These are phyloP conservation scores for Taiozyma sp. DNA, from an alignment of 1,139 yeast genomes.

Conservation along the genomic window DNA sequence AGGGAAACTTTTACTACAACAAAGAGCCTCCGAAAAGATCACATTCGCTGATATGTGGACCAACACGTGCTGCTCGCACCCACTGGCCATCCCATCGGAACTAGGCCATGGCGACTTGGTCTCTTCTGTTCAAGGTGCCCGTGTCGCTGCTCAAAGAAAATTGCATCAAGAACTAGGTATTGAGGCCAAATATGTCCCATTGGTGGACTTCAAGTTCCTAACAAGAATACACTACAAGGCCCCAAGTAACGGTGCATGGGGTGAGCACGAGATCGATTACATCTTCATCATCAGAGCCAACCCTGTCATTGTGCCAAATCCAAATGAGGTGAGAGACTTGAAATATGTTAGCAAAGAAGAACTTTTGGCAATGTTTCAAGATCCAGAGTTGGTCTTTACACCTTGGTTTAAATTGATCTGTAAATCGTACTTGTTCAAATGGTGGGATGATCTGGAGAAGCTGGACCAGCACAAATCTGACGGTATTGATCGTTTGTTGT, in stretches of 20 bases:
- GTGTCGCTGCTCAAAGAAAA: conserved; percentile 87
- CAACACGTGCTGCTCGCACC: conserved; percentile 98
- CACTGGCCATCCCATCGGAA: conserved; percentile 78
- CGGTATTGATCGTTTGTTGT: conserved; percentile 22
- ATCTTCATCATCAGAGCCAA: conserved; percentile 71
- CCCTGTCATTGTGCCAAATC: conserved; percentile 48
- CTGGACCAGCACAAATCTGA: conserved; percentile 22
- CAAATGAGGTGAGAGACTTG: conserved; percentile 80
- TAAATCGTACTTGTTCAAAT: conserved; percentile 79
- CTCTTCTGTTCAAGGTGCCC: conserved; percentile 70
- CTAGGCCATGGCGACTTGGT: conserved; percentile 51
- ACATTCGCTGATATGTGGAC: conserved; percentile 98
- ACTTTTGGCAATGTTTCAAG: conserved; percentile 70
- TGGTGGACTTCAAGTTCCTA: conserved; percentile 67
- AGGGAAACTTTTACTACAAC: conserved; percentile 76
- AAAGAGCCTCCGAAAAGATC: conserved; percentile 93
- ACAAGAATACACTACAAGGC: conserved; percentile 95
- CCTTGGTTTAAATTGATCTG: conserved; percentile 99
- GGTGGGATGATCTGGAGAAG: conserved; percentile 82
- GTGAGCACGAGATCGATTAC: conserved; percentile 97
- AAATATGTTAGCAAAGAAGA: conserved; percentile 67
- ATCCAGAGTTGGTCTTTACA: conserved; percentile 62
- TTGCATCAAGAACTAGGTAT: conserved; percentile 92
- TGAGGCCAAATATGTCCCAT: conserved; percentile 52
- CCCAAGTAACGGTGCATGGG: conserved; percentile 83